phyloP scores from a whole-genome alignment of 2,329 filamentous ascomycete species.

The Paecilomyces niveus region DNA sequence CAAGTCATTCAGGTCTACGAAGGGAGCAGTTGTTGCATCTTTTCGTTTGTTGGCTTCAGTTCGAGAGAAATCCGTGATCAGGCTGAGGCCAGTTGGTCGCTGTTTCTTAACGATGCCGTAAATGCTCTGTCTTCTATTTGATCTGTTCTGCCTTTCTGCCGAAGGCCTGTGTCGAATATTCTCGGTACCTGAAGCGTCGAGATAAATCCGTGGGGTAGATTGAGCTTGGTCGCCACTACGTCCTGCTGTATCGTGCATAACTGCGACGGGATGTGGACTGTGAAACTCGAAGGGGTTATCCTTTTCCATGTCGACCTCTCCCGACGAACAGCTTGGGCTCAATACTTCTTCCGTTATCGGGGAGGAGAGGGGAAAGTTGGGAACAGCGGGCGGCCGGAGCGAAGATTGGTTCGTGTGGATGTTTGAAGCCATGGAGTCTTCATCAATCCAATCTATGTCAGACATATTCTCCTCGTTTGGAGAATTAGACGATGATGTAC shows the following conservation, averaged over 20 bases:
- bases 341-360: conserved; percentile 36
- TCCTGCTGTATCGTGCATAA: neutral
- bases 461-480: neutral
- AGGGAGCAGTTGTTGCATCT: conserved; percentile 10
- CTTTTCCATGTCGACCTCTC: conserved; percentile 20
- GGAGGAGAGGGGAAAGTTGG: conserved; percentile 36
- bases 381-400: conserved; percentile 23
- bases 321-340: conserved; percentile 29
- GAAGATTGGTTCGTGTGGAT: conserved; percentile 11
- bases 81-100: conserved; percentile 32
- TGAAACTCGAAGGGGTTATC: conserved; percentile 25
- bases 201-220: conserved; percentile 1
- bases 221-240: neutral
- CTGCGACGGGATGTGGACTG: conserved; percentile 16
- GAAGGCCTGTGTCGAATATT: neutral
- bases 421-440: conserved; percentile 2
- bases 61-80: conserved; percentile 35
- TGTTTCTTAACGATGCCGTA: conserved; percentile 19
- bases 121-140: conserved; percentile 5
- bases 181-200: neutral
- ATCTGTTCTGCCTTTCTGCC: neutral
- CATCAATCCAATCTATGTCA: neutral
- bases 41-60: conserved; percentile 8
- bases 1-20: conserved; percentile 32
- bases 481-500: neutral